phyloP scores from a whole-genome alignment of 495 filamentous ascomycete genomes.

The Penicillium riverlandense region DNA sequence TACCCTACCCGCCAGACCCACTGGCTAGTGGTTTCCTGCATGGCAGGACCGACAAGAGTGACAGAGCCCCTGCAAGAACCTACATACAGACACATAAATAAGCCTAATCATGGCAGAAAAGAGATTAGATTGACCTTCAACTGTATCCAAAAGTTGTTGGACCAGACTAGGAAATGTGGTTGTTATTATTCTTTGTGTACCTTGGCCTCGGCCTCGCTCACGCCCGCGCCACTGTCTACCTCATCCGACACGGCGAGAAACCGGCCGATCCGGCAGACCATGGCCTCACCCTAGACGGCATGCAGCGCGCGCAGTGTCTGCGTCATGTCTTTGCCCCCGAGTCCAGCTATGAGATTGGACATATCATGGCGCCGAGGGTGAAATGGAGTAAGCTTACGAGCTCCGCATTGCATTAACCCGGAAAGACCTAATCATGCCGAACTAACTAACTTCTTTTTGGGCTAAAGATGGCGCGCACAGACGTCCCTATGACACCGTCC shows the following conservation, averaged over 20 bases:
- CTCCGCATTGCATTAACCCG: not conserved
- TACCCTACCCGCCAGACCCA: no score
- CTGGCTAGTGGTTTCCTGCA: no score
- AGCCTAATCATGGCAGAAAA: no score
- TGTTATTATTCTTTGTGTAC: not conserved
- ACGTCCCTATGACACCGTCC: constrained; percentile 43
- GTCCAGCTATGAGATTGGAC: constrained; percentile 36
- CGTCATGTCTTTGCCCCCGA: constrained; percentile 32
- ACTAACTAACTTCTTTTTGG: constrained; percentile 2
- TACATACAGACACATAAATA: no score
- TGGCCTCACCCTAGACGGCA: constrained; percentile 33
- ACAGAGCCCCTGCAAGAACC: no score
- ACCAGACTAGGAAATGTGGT: not conserved
- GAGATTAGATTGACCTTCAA: no score
- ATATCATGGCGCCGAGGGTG: constrained; percentile 40
- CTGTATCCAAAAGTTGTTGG: no score
- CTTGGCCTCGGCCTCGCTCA: not conserved
- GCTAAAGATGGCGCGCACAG: constrained; percentile 33
- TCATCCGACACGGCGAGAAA: constrained; percentile 52
- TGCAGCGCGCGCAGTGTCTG: constrained; percentile 40
- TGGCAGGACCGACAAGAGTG: no score
- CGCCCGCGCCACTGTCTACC: constrained; percentile 27
- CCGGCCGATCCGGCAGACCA: constrained; percentile 27
- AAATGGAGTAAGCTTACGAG: constrained; percentile 15
- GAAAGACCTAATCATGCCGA: not conserved